Percentiles rank a stretch among this genome's conserved stretches.
These are phyloP conservation scores for Paraphoma chrysanthemicola DNA, from an alignment of 2,329 filamentous ascomycete species.

Conservation along the genomic window DNA sequence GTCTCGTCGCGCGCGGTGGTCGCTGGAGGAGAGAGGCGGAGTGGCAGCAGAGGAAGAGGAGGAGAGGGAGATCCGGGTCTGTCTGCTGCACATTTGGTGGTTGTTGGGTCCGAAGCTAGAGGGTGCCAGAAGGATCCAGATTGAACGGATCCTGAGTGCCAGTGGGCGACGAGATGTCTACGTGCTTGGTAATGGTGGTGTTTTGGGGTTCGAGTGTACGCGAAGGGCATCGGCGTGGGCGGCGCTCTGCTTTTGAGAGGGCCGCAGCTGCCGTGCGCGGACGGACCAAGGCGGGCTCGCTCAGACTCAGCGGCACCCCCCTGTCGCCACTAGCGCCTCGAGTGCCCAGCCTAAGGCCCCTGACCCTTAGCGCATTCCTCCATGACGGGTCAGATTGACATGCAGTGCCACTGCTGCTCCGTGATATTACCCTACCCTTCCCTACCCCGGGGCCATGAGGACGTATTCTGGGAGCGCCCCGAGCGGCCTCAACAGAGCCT, in stretches of 20 bases:
- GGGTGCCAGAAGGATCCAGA: conserved; percentile 47
- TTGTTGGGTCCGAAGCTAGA: conserved; percentile 19
- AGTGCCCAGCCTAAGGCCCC: not conserved
- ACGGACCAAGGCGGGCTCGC: conserved; percentile 23
- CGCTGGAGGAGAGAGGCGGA: conserved; percentile 31
- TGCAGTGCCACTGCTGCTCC: conserved; percentile 14
- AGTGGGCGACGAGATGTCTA: conserved; percentile 28
- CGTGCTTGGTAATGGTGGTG: conserved; percentile 36
- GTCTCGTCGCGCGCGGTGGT: conserved; percentile 28
- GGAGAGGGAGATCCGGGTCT: conserved; percentile 35
- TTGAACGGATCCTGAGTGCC: conserved; percentile 19
- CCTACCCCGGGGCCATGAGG: no score
- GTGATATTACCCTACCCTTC: conserved; percentile 13
- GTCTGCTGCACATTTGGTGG: conserved; percentile 47
- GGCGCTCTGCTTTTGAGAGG: conserved; percentile 27
- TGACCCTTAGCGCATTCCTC: conserved; percentile 27
- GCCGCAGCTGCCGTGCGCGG: conserved; percentile 21
- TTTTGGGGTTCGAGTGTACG: conserved; percentile 19
- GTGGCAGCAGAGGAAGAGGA: conserved; percentile 42
- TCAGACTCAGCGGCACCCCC: conserved; percentile 2
- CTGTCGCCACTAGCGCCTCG: conserved; percentile 15
- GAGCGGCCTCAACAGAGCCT: conserved; percentile 6
- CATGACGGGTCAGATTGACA: conserved; percentile 36
- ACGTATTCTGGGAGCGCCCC: conserved; percentile 17
- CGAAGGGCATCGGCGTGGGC: conserved; percentile 26